Evolutionary conservation across 2,329 filamentous ascomycete species (phyloP).

Genomic region (Alternaria atra): DNA sequence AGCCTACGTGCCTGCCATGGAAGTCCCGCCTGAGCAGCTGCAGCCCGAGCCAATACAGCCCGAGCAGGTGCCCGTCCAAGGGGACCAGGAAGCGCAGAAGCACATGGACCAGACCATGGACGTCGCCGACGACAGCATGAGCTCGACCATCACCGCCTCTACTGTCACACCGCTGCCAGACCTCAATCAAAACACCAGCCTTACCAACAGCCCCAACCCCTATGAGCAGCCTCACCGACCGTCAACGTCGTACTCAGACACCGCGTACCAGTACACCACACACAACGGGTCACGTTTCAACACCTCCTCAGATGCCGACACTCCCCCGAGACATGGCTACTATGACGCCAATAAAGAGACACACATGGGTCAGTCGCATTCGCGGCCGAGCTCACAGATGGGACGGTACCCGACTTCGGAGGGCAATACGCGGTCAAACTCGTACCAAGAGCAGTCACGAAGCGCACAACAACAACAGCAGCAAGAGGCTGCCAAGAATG

Average conservation of each 20-base stretch:
- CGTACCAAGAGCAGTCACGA: slow-evolving; percentile 61
- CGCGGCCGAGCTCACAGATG: slow-evolving; percentile 61
- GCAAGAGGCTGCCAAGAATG: slow-evolving; percentile 57
- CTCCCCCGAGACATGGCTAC: slow-evolving; percentile 48
- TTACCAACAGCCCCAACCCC: slow-evolving; percentile 35
- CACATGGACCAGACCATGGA: slow-evolving; percentile 51
- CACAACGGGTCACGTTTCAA: slow-evolving; percentile 53
- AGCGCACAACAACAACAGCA: slow-evolving; percentile 43
- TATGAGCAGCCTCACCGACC: slow-evolving; percentile 58
- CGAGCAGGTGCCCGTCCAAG: slow-evolving; percentile 15
- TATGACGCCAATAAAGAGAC: slow-evolving; percentile 45
- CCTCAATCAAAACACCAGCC: slow-evolving; percentile 41
- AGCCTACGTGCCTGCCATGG: slow-evolving; percentile 21
- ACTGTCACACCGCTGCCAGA: slow-evolving; percentile 50
- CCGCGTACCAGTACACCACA: slow-evolving; percentile 53
- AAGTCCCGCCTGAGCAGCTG: slow-evolving; percentile 33
- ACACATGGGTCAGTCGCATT: slow-evolving; percentile 50
- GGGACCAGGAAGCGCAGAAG: slow-evolving; percentile 38
- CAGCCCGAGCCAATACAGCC: slow-evolving; percentile 29
- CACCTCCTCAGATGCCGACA: slow-evolving; percentile 60
- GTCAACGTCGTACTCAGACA: slow-evolving; percentile 64
- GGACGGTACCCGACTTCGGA: slow-evolving; percentile 60
- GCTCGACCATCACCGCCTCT: slow-evolving; percentile 57
- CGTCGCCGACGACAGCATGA: slow-evolving; percentile 56
- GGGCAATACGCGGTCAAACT: slow-evolving; percentile 42